Conservation (phyloP, 23 red algal species). For the Cyanidioschyzon merolae region DNA sequence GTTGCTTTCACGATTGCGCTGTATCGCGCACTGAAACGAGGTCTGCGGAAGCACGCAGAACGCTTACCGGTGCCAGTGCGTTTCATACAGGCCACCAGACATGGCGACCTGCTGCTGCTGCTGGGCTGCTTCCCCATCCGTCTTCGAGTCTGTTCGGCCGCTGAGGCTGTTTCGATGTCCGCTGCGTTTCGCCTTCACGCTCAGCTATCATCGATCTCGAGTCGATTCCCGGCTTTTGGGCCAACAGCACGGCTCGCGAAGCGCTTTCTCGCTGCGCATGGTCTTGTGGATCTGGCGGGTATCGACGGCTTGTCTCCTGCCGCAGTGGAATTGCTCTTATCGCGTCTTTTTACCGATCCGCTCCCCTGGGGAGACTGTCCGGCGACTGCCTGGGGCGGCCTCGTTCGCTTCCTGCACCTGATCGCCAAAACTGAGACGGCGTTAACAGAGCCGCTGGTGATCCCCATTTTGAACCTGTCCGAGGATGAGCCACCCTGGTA, state of each 20-base stretch:
- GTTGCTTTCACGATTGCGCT: conserved; percentile 3
- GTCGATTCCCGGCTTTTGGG: background rate
- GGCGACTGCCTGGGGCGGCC: background rate
- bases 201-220: background rate
- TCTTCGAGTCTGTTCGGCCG: background rate
- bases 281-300: background rate
- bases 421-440: background rate
- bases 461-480: background rate
- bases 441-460: background rate
- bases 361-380: background rate
- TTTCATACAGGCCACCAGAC: background rate
- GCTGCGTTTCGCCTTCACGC: background rate
- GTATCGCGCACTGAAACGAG: background rate
- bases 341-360: conserved; percentile 8
- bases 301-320: background rate
- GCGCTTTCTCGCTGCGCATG: background rate
- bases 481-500: background rate
- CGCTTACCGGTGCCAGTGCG: background rate
- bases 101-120: background rate
- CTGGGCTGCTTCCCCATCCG: background rate
- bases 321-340: background rate
- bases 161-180: background rate
- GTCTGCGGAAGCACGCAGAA: background rate
- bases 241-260: background rate
- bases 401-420: conserved; percentile 17